These are phyloP conservation scores for Aureobasidium musti DNA, from an alignment of 2,329 filamentous ascomycete species.

Conservation along the genomic window DNA sequence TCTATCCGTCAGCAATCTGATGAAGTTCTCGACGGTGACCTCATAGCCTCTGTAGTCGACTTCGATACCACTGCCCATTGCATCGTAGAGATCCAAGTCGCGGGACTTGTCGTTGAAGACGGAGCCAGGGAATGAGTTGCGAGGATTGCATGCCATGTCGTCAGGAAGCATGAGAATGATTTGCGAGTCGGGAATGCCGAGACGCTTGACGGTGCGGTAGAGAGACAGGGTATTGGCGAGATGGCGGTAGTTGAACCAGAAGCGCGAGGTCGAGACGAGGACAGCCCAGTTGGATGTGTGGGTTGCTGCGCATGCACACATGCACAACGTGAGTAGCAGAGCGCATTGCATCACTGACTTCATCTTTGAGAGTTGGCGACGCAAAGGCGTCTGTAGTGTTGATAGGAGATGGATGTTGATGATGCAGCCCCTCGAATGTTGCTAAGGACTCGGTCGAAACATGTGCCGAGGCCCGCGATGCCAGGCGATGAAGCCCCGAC, in stretches of 20 bases:
- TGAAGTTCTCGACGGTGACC: constrained; percentile 98
- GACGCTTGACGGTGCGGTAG: constrained; percentile 95
- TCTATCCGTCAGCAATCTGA: constrained; percentile 88
- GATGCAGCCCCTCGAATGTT: constrained; percentile 15
- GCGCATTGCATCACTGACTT: background rate
- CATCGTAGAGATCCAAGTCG: constrained; percentile 92
- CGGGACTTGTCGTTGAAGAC: constrained; percentile 98
- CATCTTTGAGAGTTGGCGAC: background rate
- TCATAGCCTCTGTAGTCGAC: constrained; percentile 98
- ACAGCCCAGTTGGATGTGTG: constrained; percentile 99
- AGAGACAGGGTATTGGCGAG: constrained; percentile 96
- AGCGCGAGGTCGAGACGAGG: constrained; percentile 95
- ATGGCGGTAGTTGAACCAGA: constrained; percentile 99
- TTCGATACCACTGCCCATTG: constrained; percentile 68
- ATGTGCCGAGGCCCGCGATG: constrained; percentile 13
- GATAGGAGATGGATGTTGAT: background rate
- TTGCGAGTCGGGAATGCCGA: constrained; percentile 96
- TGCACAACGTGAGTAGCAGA: constrained; percentile 31
- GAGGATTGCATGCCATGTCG: constrained; percentile 99
- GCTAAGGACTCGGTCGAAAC: background rate
- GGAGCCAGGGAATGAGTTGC: constrained; percentile 95
- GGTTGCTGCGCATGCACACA: constrained; percentile 58
- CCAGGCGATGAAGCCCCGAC: constrained; percentile 8
- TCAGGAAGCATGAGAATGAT: constrained; percentile 99
- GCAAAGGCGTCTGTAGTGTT: background rate